Percentiles rank a stretch among this genome's conserved stretches.
Evolutionary conservation across 1,284 basidiomycete genomes (phyloP).

Genomic region (Vanrija sp.): DNA sequence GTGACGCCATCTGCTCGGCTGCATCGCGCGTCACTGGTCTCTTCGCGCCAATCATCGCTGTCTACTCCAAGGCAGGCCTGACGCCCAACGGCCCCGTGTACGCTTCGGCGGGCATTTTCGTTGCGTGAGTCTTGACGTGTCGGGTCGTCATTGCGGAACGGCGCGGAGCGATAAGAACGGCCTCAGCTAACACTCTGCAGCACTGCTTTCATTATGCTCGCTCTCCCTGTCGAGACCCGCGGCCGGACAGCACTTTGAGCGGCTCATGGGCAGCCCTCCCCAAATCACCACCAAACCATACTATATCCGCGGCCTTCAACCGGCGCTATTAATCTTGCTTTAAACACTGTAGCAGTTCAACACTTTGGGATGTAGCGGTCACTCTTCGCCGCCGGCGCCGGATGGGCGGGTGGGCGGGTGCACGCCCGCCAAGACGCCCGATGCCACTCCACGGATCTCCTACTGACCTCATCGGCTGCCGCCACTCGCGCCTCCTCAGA

Average conservation of each 20-base stretch:
- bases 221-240: conserved; percentile 60
- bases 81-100: conserved; percentile 55
- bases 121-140: conserved; percentile 43
- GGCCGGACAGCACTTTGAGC: conserved; percentile 32
- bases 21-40: conserved; percentile 59
- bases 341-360: too few relatives aligned
- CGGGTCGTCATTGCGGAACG: conserved; percentile 15
- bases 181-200: neutral
- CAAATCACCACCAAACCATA: too few relatives aligned
- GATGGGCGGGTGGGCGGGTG: too few relatives aligned
- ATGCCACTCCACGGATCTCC: too few relatives aligned
- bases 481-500: too few relatives aligned
- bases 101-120: conserved; percentile 58
- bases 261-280: neutral
- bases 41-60: conserved; percentile 33
- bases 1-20: conserved; percentile 58
- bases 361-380: too few relatives aligned
- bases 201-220: conserved; percentile 51
- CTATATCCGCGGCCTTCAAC: too few relatives aligned
- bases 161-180: too few relatives aligned
- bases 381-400: too few relatives aligned
- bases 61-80: conserved; percentile 19
- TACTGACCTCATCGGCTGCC: too few relatives aligned
- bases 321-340: too few relatives aligned
- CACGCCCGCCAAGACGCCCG: too few relatives aligned